phyloP scores from a whole-genome alignment of 78 protist species.

The Speleostelium caveatum region DNA sequence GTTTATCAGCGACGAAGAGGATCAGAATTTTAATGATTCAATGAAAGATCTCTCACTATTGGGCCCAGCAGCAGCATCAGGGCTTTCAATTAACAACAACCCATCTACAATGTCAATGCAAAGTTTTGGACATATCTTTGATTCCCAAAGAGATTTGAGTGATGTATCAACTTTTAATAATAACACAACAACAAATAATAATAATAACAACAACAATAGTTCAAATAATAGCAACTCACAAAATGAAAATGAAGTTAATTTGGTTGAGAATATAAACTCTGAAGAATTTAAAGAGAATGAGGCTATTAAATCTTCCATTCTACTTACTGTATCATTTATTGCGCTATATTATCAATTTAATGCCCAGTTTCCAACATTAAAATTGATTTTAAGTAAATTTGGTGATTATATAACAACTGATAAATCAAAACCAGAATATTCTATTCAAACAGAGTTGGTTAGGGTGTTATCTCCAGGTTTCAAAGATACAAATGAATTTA shows the following conservation, averaged over 20 bases:
- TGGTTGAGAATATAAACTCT: background rate
- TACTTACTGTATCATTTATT: conserved; percentile 30
- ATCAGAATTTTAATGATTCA: background rate
- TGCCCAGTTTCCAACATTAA: conserved; percentile 48
- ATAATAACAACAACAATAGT: background rate
- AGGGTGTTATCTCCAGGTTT: conserved; percentile 1
- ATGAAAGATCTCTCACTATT: background rate
- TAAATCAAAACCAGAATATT: conserved; percentile 15
- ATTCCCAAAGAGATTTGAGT: too few species aligned
- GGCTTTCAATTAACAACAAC: background rate
- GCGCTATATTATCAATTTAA: conserved; percentile 40
- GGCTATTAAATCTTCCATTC: conserved; percentile 17
- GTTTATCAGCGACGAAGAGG: background rate
- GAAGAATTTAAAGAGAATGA: conserved; percentile 51
- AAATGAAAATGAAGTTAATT: background rate
- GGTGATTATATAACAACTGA: conserved; percentile 1
- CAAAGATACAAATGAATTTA: conserved; percentile 53
- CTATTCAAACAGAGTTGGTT: background rate
- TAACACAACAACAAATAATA: background rate
- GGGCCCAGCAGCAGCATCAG: background rate
- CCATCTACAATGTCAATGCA: background rate
- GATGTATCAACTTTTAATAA: conserved; percentile 4
- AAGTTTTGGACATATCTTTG: too few species aligned
- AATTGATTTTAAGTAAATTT: conserved; percentile 8
- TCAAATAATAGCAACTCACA: background rate